Base-by-base conservation (phyloP, 371 early-diverging fungal genomes). In the Rhizopus arrhizus region DNA sequence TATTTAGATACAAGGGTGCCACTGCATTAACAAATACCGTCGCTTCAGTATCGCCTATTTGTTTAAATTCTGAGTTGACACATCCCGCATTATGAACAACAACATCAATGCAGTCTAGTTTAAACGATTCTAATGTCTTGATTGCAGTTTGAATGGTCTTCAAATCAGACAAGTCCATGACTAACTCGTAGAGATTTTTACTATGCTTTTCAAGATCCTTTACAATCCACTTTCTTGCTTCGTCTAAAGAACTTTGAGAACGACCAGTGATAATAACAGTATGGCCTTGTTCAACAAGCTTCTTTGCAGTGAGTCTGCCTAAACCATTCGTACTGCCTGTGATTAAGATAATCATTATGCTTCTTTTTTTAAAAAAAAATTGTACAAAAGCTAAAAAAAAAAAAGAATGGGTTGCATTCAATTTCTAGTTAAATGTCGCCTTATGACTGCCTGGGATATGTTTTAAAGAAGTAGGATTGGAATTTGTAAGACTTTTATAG, bases 231-330 rank as follows among this genome's bases (percentile, higher is more conserved):
- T 53, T 28, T 15, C 50, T 53, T 0, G 73, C 67, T 36, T 33
- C 59, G 12, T 62, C 41, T 9, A 70, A 42, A 6, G 64, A 68
- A 7, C 16, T 13, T 29, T 67, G 59, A 29, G 62, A 56, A 12
- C 78, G 70, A 4, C 75, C 73, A 1, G 78, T 72, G 33, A 78
- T 69, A 22, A 78, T 63, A 4, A 78, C 78, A 6, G 65, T 73
- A 49, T 78, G 64, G 6, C 69, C 69, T 13, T 58, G 36, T 22
- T 56, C 32, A 5, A 78, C 52, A 1, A 70, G 41, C 31, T 74
- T 74, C 29, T 52, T 54, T 5, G 74, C 74, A 11, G 78, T 59
- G 0, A 53, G 48, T 50, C 62, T 59, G 28, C 78, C 78, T 12
- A 78, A 59, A 6, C 78, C 78, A 31, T 38, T 57, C 6, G 78